Evolutionary conservation across 2,329 filamentous ascomycete genomes (phyloP).

Genomic region (Trichophyton mentagrophytes): DNA sequence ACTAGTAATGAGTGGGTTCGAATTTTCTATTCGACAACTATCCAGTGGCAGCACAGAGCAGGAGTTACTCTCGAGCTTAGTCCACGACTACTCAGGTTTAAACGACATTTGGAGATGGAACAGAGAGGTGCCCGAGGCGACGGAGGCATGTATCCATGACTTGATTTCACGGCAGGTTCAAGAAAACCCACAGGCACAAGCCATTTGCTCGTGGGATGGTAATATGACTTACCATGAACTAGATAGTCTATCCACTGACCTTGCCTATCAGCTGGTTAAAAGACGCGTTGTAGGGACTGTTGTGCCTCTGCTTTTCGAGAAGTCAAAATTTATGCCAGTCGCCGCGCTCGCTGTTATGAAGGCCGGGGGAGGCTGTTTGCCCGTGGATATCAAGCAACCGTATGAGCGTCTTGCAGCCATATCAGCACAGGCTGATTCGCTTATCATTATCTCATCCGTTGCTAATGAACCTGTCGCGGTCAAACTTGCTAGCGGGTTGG

Average conservation of each 20-base stretch:
- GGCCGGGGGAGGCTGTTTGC: conserved; percentile 18
- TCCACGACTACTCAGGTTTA: conserved; percentile 10
- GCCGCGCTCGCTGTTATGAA: conserved; percentile 19
- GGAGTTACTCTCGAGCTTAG: not conserved
- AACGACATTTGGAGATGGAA: conserved; percentile 18
- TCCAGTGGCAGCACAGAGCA: not conserved
- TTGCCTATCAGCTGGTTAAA: conserved; percentile 5
- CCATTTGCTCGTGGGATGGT: conserved; percentile 16
- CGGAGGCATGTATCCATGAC: conserved; percentile 19
- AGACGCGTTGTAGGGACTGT: conserved; percentile 15
- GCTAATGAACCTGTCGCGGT: not conserved
- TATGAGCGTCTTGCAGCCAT: conserved; percentile 23
- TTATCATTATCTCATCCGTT: conserved; percentile 9
- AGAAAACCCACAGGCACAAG: conserved; percentile 13
- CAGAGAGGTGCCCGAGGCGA: conserved; percentile 12
- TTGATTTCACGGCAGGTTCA: conserved; percentile 18
- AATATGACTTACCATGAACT: conserved; percentile 11
- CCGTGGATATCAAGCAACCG: conserved; percentile 20
- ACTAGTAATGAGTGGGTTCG: not conserved
- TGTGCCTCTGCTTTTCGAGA: conserved; percentile 21
- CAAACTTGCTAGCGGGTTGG: not conserved
- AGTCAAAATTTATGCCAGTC: conserved; percentile 21
- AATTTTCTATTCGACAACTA: not conserved
- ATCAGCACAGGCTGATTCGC: conserved; percentile 11
- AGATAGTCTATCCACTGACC: conserved; percentile 13